Conservation (phyloP, 106 monocot species). For the Cymbidium sinense region DNA sequence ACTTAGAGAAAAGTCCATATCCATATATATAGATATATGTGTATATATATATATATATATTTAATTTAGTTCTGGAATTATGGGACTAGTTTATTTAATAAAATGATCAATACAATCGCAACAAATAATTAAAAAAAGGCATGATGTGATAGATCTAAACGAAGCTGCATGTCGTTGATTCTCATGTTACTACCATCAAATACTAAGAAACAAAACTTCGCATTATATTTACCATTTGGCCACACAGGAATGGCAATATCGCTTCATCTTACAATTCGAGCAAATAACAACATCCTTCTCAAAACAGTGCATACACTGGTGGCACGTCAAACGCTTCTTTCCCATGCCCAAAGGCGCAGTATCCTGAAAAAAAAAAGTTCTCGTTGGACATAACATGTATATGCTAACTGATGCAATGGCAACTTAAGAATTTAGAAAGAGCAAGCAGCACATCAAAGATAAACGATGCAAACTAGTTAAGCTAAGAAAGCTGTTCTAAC, state of each 20-base stretch:
- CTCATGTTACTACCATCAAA: background rate
- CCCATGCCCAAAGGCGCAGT: background rate
- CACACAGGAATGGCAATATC: background rate
- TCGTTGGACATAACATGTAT: background rate
- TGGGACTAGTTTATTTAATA: background rate
- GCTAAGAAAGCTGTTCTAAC: too few relatives aligned
- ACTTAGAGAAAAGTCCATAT: background rate
- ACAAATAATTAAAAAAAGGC: background rate
- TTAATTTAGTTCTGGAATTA: background rate
- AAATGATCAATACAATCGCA: background rate
- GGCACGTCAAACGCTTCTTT: slow-evolving; percentile 6
- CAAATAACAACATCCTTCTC: slow-evolving; percentile 4
- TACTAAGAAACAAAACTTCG: background rate
- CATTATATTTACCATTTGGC: slow-evolving; percentile 6
- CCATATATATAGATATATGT: too few relatives aligned
- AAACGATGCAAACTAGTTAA: too few relatives aligned
- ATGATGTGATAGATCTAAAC: background rate
- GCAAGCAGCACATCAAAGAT: background rate
- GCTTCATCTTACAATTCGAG: background rate
- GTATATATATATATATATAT: too few relatives aligned
- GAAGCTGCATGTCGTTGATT: background rate
- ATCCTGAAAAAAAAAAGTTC: background rate
- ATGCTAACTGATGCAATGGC: background rate
- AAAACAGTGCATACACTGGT: slow-evolving; percentile 2
- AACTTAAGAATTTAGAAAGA: background rate